Percentiles rank a stretch among this genome's conserved stretches.
These are phyloP conservation scores for Fomitopsis schrenkii DNA, from an alignment of 1,284 basidiomycete species.

Conservation along the genomic window DNA sequence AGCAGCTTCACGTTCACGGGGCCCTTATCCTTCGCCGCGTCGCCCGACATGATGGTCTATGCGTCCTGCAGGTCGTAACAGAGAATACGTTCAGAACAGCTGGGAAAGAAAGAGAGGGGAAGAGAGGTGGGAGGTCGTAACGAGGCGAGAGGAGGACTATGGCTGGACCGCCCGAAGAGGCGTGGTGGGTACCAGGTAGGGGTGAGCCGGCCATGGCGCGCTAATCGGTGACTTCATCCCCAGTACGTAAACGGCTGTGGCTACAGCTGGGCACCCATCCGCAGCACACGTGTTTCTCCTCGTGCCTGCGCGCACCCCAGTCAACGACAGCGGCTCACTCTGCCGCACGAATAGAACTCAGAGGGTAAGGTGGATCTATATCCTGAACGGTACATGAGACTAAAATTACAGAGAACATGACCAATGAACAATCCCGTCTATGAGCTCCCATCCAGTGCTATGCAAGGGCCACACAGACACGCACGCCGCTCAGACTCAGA, in stretches of 20 bases:
- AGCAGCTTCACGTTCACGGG: slow-evolving; percentile 69
- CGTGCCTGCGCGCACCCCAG: neutral
- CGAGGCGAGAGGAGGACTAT: neutral
- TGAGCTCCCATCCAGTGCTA: neutral
- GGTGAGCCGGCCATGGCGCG: slow-evolving; percentile 2
- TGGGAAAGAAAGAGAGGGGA: neutral
- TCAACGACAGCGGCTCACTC: too few relatives aligned
- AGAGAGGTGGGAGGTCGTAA: neutral
- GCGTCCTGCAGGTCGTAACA: neutral
- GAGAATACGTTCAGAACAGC: neutral
- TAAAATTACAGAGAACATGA: neutral
- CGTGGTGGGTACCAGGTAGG: neutral
- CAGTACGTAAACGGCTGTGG: slow-evolving; percentile 4
- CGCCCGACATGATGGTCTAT: slow-evolving; percentile 16
- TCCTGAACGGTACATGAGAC: neutral
- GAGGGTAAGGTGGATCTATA: neutral
- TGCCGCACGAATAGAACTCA: neutral
- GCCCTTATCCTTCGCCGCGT: slow-evolving; percentile 13
- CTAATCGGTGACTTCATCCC: neutral
- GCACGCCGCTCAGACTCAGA: neutral
- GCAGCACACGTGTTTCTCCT: neutral
- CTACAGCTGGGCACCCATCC: neutral
- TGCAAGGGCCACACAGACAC: neutral
- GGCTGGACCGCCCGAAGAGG: neutral
- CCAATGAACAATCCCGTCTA: neutral